Conservation (phyloP, 495 filamentous ascomycete species). For the Penicillium coprophilum region DNA sequence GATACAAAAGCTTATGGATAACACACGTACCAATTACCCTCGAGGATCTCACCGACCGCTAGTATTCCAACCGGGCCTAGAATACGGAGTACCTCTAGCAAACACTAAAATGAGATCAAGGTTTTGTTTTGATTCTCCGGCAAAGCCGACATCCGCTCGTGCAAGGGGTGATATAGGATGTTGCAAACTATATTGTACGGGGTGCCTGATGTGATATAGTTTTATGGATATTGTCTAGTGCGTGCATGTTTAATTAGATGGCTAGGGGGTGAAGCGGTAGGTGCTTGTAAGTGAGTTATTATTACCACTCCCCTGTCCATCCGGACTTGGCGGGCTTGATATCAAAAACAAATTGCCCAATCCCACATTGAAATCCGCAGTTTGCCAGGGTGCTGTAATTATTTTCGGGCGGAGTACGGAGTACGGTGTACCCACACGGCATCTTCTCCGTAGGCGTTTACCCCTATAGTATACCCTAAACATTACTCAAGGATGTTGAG, state of each 20-base stretch:
- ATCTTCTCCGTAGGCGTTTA: conserved; percentile 1
- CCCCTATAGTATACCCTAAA: neutral
- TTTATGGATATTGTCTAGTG: neutral
- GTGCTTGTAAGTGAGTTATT: neutral
- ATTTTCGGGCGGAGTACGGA: too few species aligned
- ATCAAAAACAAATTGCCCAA: neutral
- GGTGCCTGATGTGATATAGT: conserved; percentile 7
- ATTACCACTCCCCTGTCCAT: neutral
- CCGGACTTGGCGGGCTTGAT: neutral
- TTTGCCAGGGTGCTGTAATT: neutral
- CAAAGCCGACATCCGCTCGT: neutral
- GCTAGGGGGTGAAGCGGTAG: neutral
- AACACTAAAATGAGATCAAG: neutral
- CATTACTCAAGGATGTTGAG: neutral
- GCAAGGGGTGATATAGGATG: conserved; percentile 27
- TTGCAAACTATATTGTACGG: neutral
- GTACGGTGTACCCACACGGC: neutral
- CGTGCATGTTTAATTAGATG: conserved; percentile 2
- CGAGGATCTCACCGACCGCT: conserved; percentile 5
- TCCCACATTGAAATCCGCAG: neutral
- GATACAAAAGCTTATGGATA: neutral
- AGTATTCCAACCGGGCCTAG: conserved; percentile 7
- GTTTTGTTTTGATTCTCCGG: conserved; percentile 19
- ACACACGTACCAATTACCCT: neutral
- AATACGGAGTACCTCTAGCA: conserved; percentile 1